These are phyloP conservation scores for Firmiana major DNA, from an alignment of 345 rosid genomes.

Conservation along the genomic window DNA sequence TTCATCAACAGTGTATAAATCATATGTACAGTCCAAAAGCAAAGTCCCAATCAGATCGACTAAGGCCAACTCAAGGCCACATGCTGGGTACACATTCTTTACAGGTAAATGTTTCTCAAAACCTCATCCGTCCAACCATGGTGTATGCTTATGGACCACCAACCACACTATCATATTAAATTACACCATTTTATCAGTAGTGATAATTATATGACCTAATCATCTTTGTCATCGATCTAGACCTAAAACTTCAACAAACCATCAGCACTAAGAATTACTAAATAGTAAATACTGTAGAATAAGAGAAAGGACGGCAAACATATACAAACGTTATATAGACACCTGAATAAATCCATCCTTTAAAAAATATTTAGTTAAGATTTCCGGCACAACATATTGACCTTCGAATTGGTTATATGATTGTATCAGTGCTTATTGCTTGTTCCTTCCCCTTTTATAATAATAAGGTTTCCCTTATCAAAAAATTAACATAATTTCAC, in stretches of 20 bases:
- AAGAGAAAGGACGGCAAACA: neutral
- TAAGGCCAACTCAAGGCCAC: neutral
- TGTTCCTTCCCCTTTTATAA: neutral
- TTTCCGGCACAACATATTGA: neutral
- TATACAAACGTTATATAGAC: neutral
- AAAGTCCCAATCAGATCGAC: neutral
- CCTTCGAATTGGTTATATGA: neutral
- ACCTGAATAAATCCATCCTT: neutral
- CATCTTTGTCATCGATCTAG: neutral
- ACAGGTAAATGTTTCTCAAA: neutral
- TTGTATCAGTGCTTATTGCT: neutral
- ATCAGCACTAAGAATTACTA: neutral
- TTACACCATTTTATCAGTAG: neutral
- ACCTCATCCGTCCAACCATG: neutral
- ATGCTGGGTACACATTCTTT: neutral
- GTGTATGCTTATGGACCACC: neutral
- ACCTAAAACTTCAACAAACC: neutral
- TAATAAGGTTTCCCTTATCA: neutral
- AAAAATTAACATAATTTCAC: neutral
- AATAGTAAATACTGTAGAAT: neutral
- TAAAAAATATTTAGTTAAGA: neutral
- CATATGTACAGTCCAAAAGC: neutral
- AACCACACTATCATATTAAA: neutral
- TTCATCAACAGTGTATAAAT: no score
- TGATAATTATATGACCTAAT: neutral